Evolutionary conservation across 495 filamentous ascomycete genomes (phyloP), one percentile per base, ranked within the genome.

Genomic region (Penicillium crystallinum): DNA sequence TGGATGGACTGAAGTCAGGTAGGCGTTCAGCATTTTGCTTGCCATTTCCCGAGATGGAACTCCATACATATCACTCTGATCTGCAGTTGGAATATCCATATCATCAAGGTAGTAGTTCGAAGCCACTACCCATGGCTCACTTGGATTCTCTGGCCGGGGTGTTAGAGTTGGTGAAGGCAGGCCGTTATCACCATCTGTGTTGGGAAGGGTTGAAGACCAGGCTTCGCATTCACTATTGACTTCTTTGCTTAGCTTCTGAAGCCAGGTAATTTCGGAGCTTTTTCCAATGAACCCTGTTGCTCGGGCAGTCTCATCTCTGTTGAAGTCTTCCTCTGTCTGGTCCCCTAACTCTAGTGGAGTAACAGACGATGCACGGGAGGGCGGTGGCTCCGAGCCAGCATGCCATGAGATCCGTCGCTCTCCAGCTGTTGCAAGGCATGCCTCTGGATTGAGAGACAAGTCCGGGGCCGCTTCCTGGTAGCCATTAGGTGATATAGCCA

Each of bases 251-350:
- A 79, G 58, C 18, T 67, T 72, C 47, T 80, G 78, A 4, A 84
- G 67, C 84, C 84, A 86, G 34, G 66, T 65, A 9, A 82, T 73
- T 46, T 82, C 80, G 0, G 82, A 86, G 40, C 76, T 80, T 49
- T 79, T 81, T 17, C 83, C 83, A 49, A 83, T 69, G 55, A 78
- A 85, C 0, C 82, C 79, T 12, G 74, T 80, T 12, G 73, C 70
- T 8, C 70, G 63, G 9, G 71, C 61, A 12, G 61, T 61, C 30
- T 78, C 73, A 47, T 74, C 78, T 23, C 67, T 71, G 55, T 81
- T 82, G 29, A 78, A 76, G 49, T 87, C 84, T 59, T 85, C 78
- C 17, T 79, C 68, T 14, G 83, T 74, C 19, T 74, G 70, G 51
- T 84, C 84, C 18, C 78, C 49, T 3, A 73, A 72, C 29, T 76